These are phyloP conservation scores for Cryoendolithus antarcticus DNA, from an alignment of 2,329 filamentous ascomycete species.

Conservation along the genomic window DNA sequence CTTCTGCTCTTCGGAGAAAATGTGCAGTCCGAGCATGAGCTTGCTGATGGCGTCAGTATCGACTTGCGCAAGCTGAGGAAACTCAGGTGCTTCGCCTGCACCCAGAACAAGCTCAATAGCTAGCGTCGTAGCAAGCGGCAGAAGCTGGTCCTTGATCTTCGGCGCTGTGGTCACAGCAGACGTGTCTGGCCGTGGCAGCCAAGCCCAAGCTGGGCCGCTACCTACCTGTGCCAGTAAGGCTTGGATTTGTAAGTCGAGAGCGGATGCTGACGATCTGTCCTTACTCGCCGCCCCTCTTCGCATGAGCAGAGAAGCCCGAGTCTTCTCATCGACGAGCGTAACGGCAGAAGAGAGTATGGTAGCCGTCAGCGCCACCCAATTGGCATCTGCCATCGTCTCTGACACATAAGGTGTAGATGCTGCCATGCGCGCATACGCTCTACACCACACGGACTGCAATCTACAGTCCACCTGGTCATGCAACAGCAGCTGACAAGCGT, in stretches of 20 bases:
- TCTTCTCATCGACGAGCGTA: slow-evolving; percentile 15
- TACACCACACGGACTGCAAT: slow-evolving; percentile 19
- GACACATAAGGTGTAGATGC: slow-evolving; percentile 6
- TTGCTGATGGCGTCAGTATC: slow-evolving; percentile 8
- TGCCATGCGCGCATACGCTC: slow-evolving; percentile 12
- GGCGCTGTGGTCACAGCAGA: slow-evolving; percentile 1
- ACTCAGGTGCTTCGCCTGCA: background rate
- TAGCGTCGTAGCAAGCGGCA: slow-evolving; percentile 14
- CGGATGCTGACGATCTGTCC: too few relatives aligned
- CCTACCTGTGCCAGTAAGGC: too few relatives aligned
- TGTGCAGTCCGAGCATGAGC: slow-evolving; percentile 57
- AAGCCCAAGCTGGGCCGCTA: slow-evolving; percentile 12
- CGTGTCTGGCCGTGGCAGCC: slow-evolving; percentile 8
- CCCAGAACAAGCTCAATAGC: slow-evolving; percentile 13
- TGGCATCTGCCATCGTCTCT: slow-evolving; percentile 9
- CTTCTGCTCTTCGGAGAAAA: slow-evolving; percentile 83
- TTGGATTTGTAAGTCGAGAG: background rate
- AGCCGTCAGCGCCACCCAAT: slow-evolving; percentile 29
- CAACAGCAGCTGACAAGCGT: slow-evolving; percentile 18
- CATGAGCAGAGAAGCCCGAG: slow-evolving; percentile 15
- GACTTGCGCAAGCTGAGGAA: slow-evolving; percentile 1
- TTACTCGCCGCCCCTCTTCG: slow-evolving; percentile 10
- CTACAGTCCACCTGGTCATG: slow-evolving; percentile 11
- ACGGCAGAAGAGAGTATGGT: slow-evolving; percentile 28
- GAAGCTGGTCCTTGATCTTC: slow-evolving; percentile 11